Evolutionary conservation across 768 basidiomycete species (phyloP).

Genomic region (Boletellus emodensis): DNA sequence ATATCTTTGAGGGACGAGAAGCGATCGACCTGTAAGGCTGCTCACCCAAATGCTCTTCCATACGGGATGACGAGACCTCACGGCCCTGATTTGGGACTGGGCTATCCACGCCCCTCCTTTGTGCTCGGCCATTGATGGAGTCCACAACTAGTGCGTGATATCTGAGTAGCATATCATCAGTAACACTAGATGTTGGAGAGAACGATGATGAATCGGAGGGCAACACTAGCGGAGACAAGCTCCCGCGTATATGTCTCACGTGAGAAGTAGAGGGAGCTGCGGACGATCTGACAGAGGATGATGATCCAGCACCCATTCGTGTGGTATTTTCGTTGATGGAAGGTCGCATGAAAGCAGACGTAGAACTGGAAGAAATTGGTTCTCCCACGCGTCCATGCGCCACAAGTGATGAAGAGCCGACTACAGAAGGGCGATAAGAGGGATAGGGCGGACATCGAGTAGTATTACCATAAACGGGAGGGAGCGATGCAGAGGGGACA

Average conservation of each 20-base stretch:
- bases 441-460: slow-evolving; percentile 20
- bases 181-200: slow-evolving; percentile 7
- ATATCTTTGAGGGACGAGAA: not conserved
- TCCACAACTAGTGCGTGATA: slow-evolving; percentile 8
- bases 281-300: slow-evolving; percentile 8
- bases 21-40: slow-evolving; percentile 8
- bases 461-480: slow-evolving; percentile 21
- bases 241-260: slow-evolving; percentile 17
- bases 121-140: not conserved
- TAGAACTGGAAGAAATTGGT: slow-evolving; percentile 1
- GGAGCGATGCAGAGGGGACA: slow-evolving; percentile 17
- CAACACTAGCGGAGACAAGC: slow-evolving; percentile 25
- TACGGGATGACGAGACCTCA: slow-evolving; percentile 4
- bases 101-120: slow-evolving; percentile 5
- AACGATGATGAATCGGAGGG: slow-evolving; percentile 14
- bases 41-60: slow-evolving; percentile 3
- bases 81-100: slow-evolving; percentile 3
- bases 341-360: slow-evolving; percentile 19
- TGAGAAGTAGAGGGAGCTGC: slow-evolving; percentile 6
- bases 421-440: slow-evolving; percentile 21
- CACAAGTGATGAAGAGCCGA: slow-evolving; percentile 12
- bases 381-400: slow-evolving; percentile 17
- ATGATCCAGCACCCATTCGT: slow-evolving; percentile 10
- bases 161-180: slow-evolving; percentile 17
- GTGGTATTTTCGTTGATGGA: slow-evolving; percentile 9